A percentile compares a stretch with the other conserved stretches of the same genome.
These are phyloP conservation scores for Raffaelea ambrosiae DNA, from an alignment of 2,329 filamentous ascomycete genomes.

Conservation along the genomic window DNA sequence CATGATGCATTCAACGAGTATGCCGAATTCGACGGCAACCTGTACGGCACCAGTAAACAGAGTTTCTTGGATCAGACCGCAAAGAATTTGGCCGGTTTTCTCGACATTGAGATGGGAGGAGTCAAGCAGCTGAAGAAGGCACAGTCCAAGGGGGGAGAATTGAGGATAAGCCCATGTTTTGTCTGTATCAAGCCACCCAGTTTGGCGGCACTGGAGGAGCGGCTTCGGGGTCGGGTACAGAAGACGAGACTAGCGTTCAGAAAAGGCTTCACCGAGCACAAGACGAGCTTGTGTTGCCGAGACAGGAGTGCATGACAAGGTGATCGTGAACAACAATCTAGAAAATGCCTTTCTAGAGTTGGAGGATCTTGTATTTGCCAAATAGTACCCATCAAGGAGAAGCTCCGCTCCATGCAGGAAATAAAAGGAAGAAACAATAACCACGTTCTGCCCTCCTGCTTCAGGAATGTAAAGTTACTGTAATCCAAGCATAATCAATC, in stretches of 20 bases:
- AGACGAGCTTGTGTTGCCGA: constrained; percentile 64
- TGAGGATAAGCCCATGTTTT: constrained; percentile 53
- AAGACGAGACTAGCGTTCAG: constrained; percentile 61
- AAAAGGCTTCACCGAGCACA: constrained; percentile 62
- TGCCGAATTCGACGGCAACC: constrained; percentile 75
- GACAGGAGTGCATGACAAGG: constrained; percentile 43
- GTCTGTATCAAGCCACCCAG: constrained; percentile 78
- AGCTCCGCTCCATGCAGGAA: no score
- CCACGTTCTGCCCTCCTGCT: no score
- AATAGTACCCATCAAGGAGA: no score
- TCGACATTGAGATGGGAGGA: constrained; percentile 93
- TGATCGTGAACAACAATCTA: constrained; percentile 29
- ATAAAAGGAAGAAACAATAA: no score
- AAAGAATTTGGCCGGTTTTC: constrained; percentile 64
- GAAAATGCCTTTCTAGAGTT: constrained; percentile 41
- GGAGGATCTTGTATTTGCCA: constrained; percentile 30
- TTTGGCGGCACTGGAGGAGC: constrained; percentile 61
- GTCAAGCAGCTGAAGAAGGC: constrained; percentile 67
- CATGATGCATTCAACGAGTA: constrained; percentile 70
- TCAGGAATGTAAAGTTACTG: no score
- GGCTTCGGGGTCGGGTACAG: constrained; percentile 68
- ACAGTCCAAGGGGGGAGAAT: constrained; percentile 60
- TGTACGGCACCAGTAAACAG: constrained; percentile 72
- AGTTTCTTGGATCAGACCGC: constrained; percentile 48
- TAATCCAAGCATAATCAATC: no score